Base-by-base conservation (phyloP, 805 yeast species). In the Teunomyces cretensis region DNA sequence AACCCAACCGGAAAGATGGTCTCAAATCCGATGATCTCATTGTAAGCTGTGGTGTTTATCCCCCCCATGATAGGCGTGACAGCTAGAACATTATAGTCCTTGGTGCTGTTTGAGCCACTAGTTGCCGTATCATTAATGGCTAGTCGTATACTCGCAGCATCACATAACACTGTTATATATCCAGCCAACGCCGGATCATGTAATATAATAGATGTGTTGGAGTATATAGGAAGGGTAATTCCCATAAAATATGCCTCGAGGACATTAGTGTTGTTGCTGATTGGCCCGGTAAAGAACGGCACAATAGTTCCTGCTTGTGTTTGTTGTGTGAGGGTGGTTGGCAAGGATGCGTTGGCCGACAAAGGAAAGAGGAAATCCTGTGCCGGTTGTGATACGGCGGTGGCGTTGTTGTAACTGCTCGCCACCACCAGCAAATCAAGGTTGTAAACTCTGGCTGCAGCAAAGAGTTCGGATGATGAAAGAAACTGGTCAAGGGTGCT, bases 221-320 rank as follows among this genome's bases (percentile, higher is more conserved):
- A 78, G 54, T 75, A 83, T 2, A 90, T 76, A 0, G 96, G 94
- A 4, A 88, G 53, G 0, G 96, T 86, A 65, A 90, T 68, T 0
- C 96, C 88, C 75, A 88, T 69, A 52, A 81, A 76, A 54, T 76
- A 84, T 1, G 72, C 47, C 1, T 70, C 53, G 31, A 60, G 62
- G 6, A 45, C 39, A 38, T 58, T 52, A 3, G 61, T 41, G 9
- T 57, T 41, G 52, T 81, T 79, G 13, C 65, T 42, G 1, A 79
- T 68, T 0, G 97, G 96, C 3, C 95, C 96, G 1, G 83, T 68
- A 12, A 87, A 57, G 49, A 57, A 64, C n/a, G 64, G 62, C 14
- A n/a, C 13, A n/a, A 37, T 9, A 12, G 13, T n/a, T 9, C 26
- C 9, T 4, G 41, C 24, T 7, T 19, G 22, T 19, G 38, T 35